Conservation (phyloP, 805 yeast genomes). For the Peterozyma xylosa region DNA sequence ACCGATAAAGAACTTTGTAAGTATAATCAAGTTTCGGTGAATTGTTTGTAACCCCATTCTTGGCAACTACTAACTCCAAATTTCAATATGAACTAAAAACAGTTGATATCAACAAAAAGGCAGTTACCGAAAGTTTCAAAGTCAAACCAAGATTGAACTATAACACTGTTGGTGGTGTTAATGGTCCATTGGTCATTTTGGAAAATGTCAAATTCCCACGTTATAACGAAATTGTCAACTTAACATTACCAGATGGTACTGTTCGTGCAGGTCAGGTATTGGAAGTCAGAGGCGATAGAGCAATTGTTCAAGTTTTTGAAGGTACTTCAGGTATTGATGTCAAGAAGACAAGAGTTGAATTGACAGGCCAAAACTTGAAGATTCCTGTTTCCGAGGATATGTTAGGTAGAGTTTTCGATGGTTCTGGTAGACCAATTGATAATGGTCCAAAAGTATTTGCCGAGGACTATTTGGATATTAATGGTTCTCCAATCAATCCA, state of each 20-base stretch:
- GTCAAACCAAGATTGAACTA: slow-evolving; percentile 87
- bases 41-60: background rate
- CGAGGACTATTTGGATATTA: slow-evolving; percentile 96
- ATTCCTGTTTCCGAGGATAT: slow-evolving; percentile 95
- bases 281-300: slow-evolving; percentile 95
- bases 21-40: slow-evolving; percentile 12
- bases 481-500: slow-evolving; percentile 98
- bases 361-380: slow-evolving; percentile 90
- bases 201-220: slow-evolving; percentile 85
- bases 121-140: slow-evolving; percentile 86
- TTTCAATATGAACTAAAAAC: background rate
- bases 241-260: slow-evolving; percentile 94
- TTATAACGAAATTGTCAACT: slow-evolving; percentile 92
- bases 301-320: slow-evolving; percentile 97
- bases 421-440: slow-evolving; percentile 97
- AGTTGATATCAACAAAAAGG: slow-evolving; percentile 80
- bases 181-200: slow-evolving; percentile 93
- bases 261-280: slow-evolving; percentile 95
- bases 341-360: slow-evolving; percentile 93
- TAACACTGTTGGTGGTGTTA: slow-evolving; percentile 97
- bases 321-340: slow-evolving; percentile 99
- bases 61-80: background rate
- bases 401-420: slow-evolving; percentile 97
- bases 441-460: slow-evolving; percentile 98
- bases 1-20: slow-evolving; percentile 33